Conservation (phyloP, 2,329 filamentous ascomycete genomes). For the Ramularia endophylla region DNA sequence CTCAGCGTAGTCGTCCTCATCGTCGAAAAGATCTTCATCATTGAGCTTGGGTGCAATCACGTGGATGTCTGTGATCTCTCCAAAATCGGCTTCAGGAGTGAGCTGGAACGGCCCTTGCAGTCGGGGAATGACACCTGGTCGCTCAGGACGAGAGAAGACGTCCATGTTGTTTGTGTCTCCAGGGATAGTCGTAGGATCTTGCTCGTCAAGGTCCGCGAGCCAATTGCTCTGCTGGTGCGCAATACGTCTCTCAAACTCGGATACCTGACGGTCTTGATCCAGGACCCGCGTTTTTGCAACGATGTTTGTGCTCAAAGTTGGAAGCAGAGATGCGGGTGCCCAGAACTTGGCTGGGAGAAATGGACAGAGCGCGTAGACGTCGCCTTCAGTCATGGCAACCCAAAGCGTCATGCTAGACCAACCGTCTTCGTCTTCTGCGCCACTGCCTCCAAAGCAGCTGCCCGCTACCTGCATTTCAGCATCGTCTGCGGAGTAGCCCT, state of each 20-base stretch:
- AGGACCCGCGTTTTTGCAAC: slow-evolving; percentile 59
- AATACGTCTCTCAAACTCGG: slow-evolving; percentile 40
- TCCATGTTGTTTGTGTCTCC: slow-evolving; percentile 42
- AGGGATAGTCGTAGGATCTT: slow-evolving; percentile 13
- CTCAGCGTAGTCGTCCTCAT: slow-evolving; percentile 42
- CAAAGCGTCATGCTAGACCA: slow-evolving; percentile 97
- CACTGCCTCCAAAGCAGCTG: slow-evolving; percentile 76
- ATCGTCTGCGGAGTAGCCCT: slow-evolving; percentile 79
- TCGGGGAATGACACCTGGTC: slow-evolving; percentile 51
- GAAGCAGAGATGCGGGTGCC: slow-evolving; percentile 62
- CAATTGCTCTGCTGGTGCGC: slow-evolving; percentile 53
- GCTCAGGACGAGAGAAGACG: slow-evolving; percentile 51
- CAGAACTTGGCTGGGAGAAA: slow-evolving; percentile 84
- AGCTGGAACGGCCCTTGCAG: slow-evolving; percentile 58
- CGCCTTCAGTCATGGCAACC: slow-evolving; percentile 90
- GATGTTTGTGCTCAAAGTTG: slow-evolving; percentile 76
- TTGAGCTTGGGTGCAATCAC: slow-evolving; percentile 51
- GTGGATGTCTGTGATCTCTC: slow-evolving; percentile 56
- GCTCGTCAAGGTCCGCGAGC: slow-evolving; percentile 35
- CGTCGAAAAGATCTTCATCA: slow-evolving; percentile 47
- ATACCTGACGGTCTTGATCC: slow-evolving; percentile 36
- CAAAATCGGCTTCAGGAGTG: slow-evolving; percentile 45
- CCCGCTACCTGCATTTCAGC: slow-evolving; percentile 93
- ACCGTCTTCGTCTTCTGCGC: slow-evolving; percentile 52
- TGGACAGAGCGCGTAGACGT: slow-evolving; percentile 89